Conservation (phyloP, 768 basidiomycete species). For the Mrakia blollopis region DNA sequence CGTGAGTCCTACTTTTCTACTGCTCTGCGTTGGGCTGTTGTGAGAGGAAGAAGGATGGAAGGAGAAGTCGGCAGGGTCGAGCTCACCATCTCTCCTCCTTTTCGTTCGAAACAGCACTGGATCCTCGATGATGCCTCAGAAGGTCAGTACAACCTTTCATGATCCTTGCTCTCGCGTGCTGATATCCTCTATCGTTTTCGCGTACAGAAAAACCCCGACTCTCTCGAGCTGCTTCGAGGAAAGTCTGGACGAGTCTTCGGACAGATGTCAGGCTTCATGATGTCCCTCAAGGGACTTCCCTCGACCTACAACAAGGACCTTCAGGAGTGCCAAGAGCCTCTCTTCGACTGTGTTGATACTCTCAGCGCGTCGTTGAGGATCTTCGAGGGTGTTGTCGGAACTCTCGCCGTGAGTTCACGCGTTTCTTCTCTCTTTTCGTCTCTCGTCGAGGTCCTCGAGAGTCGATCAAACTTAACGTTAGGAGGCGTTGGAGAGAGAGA, state of each 20-base stretch:
- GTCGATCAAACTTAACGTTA: too few species aligned
- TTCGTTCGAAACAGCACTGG: conserved; percentile 63
- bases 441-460: too few species aligned
- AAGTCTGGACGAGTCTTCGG: conserved; percentile 94
- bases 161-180: background rate
- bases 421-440: background rate
- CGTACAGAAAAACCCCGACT: conserved; percentile 52
- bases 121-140: conserved; percentile 99
- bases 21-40: too few species aligned
- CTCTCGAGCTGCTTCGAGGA: conserved; percentile 87
- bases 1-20: conserved; percentile 51
- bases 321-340: conserved; percentile 96
- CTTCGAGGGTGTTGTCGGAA: conserved; percentile 88
- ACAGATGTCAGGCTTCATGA: conserved; percentile 93
- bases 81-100: background rate
- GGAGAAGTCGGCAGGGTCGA: background rate
- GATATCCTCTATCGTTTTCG: background rate
- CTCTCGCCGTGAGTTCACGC: conserved; percentile 64
- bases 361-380: conserved; percentile 82
- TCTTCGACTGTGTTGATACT: conserved; percentile 90
- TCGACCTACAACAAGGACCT: conserved; percentile 99
- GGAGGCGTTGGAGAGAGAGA: too few species aligned
- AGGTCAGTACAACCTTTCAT: conserved; percentile 55
- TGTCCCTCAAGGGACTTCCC: conserved; percentile 94
- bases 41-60: background rate